Base-by-base conservation (phyloP, 176 grass and related monocot species). In the Canna indica region DNA sequence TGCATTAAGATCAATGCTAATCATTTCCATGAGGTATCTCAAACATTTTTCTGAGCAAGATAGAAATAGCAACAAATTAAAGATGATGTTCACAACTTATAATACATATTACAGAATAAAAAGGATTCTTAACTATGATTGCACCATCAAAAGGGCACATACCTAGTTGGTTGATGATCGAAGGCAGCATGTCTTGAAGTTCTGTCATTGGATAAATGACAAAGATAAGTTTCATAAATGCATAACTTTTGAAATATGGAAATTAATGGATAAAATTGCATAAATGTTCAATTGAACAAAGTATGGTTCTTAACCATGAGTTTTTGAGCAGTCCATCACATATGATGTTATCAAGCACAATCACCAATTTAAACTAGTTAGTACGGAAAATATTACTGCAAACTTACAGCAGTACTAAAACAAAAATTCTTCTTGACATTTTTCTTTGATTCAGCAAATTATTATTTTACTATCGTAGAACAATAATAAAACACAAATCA, bases 131-230 rank as follows among this genome's bases (percentile, higher is more conserved):
- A 36, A 16, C 6, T 11, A 20, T 36, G 27, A 29, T 69, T 7
- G 20, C 34, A 20, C 27, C 42, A 42, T 26, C 10, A 44, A 45
- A 66, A 38, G 24, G 46, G 6, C 7, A 39, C 84, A 28, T 87
- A 99, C 94, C 94, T 70, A 99, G 87, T 83, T 99, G 94, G 47
- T 93, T 99, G 77, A 99, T 93, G 73, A 99, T 93, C 0, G 94
- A 82, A 27, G 94, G 89, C 31, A 99, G 82, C 73, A 99, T 34
- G 92, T 99, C 89, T 77, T 99, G 94, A 47, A 99, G 86, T 53
- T 87, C 94, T 99, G 94, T 64, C 41, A 47, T 5, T 33, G 69
- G 63, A 73, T 26, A 68, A 44, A 42, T 47, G 11, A 6, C 27
- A 52, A 42, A 3, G 41, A 69, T 71, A 73, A 36, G 73, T 83